These are phyloP conservation scores for Hypoxylon perforatum DNA, from an alignment of 495 filamentous ascomycete genomes.

Conservation along the genomic window DNA sequence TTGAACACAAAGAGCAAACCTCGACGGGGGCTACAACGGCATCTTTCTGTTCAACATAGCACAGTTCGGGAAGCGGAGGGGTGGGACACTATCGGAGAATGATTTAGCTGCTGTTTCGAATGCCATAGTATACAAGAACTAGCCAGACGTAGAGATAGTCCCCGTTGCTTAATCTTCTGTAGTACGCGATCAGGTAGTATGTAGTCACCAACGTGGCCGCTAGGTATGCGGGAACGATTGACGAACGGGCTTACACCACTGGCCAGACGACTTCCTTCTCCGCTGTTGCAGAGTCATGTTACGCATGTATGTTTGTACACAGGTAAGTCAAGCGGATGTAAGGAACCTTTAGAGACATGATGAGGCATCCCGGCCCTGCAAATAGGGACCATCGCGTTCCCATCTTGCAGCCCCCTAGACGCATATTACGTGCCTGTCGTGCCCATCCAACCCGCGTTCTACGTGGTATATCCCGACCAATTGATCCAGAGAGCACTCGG, in stretches of 20 bases:
- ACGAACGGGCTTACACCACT: constrained; percentile 4
- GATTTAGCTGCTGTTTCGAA: constrained; percentile 34
- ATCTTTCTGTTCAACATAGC: constrained; percentile 30
- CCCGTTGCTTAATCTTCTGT: constrained; percentile 20
- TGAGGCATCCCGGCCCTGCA: constrained; percentile 26
- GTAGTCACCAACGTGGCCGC: constrained; percentile 27
- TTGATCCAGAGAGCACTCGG: constrained; percentile 33
- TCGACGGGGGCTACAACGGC: constrained; percentile 20
- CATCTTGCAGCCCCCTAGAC: constrained; percentile 12
- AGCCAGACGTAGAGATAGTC: constrained; percentile 30
- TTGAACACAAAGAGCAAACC: constrained; percentile 25
- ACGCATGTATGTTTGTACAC: constrained; percentile 2
- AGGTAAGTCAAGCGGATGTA: constrained; percentile 1
- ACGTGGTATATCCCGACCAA: constrained; percentile 26
- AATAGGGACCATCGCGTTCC: constrained; percentile 11
- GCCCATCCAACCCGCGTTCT: constrained; percentile 20
- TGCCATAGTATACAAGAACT: constrained; percentile 11
- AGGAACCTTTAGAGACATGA: constrained; percentile 4
- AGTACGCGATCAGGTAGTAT: constrained; percentile 23
- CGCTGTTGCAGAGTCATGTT: constrained; percentile 12
- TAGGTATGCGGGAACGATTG: constrained; percentile 17
- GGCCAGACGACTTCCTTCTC: not conserved
- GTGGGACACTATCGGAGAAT: constrained; percentile 36
- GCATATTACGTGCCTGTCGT: constrained; percentile 12
- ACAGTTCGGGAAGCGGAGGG: constrained; percentile 34